A percentile compares a stretch with the other conserved stretches of the same genome.
These are phyloP conservation scores for Dunaliella sp. DNA, from an alignment of 139 green algal genomes.

Conservation along the genomic window DNA sequence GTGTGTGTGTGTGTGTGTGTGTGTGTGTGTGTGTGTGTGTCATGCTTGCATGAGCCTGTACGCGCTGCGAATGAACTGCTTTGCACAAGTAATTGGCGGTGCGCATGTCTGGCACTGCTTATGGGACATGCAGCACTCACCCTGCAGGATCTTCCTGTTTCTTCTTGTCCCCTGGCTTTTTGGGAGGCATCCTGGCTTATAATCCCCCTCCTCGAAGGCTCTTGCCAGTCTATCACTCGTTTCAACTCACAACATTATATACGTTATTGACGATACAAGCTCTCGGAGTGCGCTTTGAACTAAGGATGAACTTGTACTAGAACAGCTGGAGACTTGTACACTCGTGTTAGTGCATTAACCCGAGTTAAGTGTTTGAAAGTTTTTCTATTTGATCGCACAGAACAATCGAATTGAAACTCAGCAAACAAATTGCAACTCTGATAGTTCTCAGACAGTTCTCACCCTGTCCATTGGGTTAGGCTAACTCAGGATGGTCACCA, in stretches of 20 bases:
- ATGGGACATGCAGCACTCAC: no score
- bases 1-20: not conserved
- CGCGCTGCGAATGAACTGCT: no score
- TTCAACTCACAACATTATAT: not conserved
- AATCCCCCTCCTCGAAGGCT: not conserved
- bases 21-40: no score
- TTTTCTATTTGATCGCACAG: no score
- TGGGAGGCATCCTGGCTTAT: conserved; percentile 39
- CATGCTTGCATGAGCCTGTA: no score
- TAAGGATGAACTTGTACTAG: not conserved
- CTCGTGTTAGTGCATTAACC: no score
- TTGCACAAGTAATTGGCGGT: no score
- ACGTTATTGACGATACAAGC: not conserved
- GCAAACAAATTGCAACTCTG: not conserved
- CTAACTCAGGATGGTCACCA: no score
- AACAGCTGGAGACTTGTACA: no score
- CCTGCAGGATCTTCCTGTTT: conserved; percentile 34
- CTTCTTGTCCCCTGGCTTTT: conserved; percentile 41
- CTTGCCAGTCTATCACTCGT: not conserved
- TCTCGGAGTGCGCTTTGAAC: not conserved
- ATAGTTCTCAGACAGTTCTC: no score
- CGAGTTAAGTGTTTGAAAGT: not conserved
- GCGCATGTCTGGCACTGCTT: no score
- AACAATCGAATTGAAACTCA: not conserved
- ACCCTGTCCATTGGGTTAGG: not conserved